These are phyloP conservation scores for barley (Hordeum vulgare) DNA, from an alignment of 176 grass and related monocot species.

Conservation along the genomic window MorexV3_pseudomolecules_assembly NC_058519.1:46958489-46958988, in stretches of 20 bases:
- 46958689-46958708: neutral
- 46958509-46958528: conserved; percentile 12
- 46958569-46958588: conserved; percentile 1
- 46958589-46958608: neutral
- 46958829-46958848: neutral
- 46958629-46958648: neutral
- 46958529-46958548: neutral
- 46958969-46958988: neutral
- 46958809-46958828: conserved; percentile 12
- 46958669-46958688: neutral
- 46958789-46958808: neutral
- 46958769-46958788: neutral
- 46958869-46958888: neutral
- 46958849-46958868: conserved; percentile 10
- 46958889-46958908: conserved; percentile 3
- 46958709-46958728: neutral
- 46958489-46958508: conserved; percentile 20
- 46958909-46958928: neutral
- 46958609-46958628: neutral
- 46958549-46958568: neutral
- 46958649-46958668: neutral
- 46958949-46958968: neutral
- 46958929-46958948: conserved; percentile 4
- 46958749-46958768: neutral
- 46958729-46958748: neutral